phyloP scores from a whole-genome alignment of 495 filamentous ascomycete genomes.

The Tuber umbilicatum region DNA sequence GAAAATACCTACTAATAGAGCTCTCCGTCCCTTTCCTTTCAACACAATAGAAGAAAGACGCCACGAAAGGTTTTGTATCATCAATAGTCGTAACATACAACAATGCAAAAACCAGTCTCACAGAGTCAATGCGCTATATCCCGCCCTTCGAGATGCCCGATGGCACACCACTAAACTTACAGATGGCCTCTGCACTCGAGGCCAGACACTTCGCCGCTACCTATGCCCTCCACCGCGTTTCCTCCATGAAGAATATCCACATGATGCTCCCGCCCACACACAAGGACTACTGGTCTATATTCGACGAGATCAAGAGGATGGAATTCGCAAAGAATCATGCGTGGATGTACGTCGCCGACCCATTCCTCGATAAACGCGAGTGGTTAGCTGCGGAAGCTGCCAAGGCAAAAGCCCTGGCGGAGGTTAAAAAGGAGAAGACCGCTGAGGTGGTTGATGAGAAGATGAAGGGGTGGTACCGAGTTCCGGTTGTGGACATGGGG shows the following conservation, averaged over 20 bases:
- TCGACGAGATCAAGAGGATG: slow-evolving; percentile 67
- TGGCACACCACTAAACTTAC: slow-evolving; percentile 59
- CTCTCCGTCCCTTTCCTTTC: slow-evolving; percentile 12
- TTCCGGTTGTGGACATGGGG: slow-evolving; percentile 89
- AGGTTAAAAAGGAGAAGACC: slow-evolving; percentile 26
- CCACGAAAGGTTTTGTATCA: slow-evolving; percentile 60
- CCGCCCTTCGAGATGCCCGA: slow-evolving; percentile 73
- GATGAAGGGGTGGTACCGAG: slow-evolving; percentile 65
- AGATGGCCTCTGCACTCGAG: slow-evolving; percentile 70
- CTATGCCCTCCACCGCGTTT: slow-evolving; percentile 81
- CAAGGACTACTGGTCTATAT: slow-evolving; percentile 73
- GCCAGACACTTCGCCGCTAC: slow-evolving; percentile 88
- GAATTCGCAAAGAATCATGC: slow-evolving; percentile 67
- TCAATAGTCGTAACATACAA: slow-evolving; percentile 69
- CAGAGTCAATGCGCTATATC: slow-evolving; percentile 50
- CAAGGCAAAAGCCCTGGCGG: slow-evolving; percentile 53
- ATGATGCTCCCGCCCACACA: slow-evolving; percentile 91
- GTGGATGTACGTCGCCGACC: slow-evolving; percentile 96
- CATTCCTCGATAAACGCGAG: slow-evolving; percentile 72
- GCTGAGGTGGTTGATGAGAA: slow-evolving; percentile 9
- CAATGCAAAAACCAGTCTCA: slow-evolving; percentile 77
- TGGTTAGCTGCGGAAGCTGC: slow-evolving; percentile 66
- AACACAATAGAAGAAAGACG: slow-evolving; percentile 41
- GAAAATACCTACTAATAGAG: slow-evolving; percentile 28
- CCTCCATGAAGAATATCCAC: slow-evolving; percentile 88